These are phyloP conservation scores for Yarrowia sp. DNA, from an alignment of 805 yeast species.

Conservation along the genomic window DNA sequence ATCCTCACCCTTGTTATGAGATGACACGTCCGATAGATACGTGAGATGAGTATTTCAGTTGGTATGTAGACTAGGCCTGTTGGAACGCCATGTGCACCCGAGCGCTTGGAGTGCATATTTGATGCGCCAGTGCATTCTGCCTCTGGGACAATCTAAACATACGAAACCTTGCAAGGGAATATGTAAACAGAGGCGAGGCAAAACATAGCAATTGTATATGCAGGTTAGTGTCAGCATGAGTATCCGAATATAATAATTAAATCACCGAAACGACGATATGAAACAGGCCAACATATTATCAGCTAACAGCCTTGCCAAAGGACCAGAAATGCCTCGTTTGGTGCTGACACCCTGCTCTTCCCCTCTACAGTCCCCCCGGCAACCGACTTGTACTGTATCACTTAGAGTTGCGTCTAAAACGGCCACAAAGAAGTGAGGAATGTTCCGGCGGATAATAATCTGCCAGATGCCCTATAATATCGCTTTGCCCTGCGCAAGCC, in stretches of 20 bases:
- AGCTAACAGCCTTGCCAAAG: too few relatives aligned
- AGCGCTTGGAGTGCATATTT: conserved; percentile 17
- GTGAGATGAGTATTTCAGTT: conserved; percentile 7
- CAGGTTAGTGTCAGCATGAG: conserved; percentile 10
- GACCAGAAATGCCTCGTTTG: not conserved
- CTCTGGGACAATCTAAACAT: conserved; percentile 34
- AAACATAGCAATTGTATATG: conserved; percentile 23
- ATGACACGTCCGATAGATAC: conserved; percentile 27
- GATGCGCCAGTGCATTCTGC: conserved; percentile 27
- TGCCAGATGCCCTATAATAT: not conserved
- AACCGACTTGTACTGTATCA: conserved; percentile 2
- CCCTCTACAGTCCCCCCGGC: conserved; percentile 33
- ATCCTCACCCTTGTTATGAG: conserved; percentile 1
- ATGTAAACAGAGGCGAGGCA: conserved; percentile 24
- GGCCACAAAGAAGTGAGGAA: conserved; percentile 18
- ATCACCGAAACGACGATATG: not conserved
- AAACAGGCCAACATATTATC: not conserved
- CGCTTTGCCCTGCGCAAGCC: not conserved
- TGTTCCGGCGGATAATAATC: conserved; percentile 13
- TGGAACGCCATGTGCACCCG: not conserved
- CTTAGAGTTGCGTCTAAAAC: conserved; percentile 9
- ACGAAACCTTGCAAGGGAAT: conserved; percentile 35
- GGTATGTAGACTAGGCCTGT: conserved; percentile 5
- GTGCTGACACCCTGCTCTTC: not conserved
- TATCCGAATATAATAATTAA: not conserved